Evolutionary conservation across 345 rosid species (phyloP).

Genomic region (Mallotus nudiflorus): DNA sequence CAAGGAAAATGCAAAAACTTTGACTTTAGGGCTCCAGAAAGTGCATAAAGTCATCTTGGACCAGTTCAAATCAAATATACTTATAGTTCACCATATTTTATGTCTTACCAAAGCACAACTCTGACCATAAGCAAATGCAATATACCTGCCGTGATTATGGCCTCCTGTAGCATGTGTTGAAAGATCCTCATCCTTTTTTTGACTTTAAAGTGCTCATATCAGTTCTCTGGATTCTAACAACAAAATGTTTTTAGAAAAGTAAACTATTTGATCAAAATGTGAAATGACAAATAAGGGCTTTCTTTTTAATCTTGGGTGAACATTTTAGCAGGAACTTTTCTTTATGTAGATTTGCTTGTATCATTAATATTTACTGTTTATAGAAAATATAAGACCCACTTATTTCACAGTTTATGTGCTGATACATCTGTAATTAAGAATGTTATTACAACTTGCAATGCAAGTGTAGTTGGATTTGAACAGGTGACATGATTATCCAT

Average conservation of each 20-base stretch:
- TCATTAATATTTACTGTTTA: too few relatives aligned
- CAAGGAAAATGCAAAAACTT: neutral
- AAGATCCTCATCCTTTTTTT: neutral
- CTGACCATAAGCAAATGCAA: neutral
- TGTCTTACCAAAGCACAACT: neutral
- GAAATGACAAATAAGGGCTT: too few relatives aligned
- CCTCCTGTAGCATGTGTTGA: neutral
- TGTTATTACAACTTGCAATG: too few relatives aligned
- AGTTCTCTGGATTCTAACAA: too few relatives aligned
- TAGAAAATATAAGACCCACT: too few relatives aligned
- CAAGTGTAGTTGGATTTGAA: too few relatives aligned
- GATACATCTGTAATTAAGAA: too few relatives aligned
- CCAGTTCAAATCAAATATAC: neutral
- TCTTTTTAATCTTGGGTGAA: too few relatives aligned
- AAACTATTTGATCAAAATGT: neutral
- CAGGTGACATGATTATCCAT: too few relatives aligned
- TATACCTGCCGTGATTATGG: slow-evolving; percentile 1
- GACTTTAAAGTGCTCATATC: neutral
- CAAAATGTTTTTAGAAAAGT: neutral
- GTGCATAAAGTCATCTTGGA: slow-evolving; percentile 10
- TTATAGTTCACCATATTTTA: neutral
- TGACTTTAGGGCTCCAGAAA: neutral
- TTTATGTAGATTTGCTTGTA: too few relatives aligned
- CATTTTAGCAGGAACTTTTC: too few relatives aligned
- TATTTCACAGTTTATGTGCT: too few relatives aligned